Conservation (phyloP, 1,284 basidiomycete genomes). For the Ustilago crameri region DNA sequence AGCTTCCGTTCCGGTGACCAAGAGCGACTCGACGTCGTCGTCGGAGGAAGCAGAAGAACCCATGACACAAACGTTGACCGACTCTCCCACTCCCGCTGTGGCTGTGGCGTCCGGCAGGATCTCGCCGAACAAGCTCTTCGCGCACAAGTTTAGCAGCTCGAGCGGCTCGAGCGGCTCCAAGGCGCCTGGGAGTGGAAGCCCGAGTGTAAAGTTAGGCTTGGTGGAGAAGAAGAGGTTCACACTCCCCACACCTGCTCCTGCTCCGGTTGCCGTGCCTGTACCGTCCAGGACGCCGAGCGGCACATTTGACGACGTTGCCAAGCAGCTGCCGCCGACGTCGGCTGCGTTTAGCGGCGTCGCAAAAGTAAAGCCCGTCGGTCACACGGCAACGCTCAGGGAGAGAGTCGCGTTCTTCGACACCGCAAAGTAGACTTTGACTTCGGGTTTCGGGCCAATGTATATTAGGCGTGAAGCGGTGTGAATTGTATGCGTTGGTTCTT, state of each 20-base stretch:
- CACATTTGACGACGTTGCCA: constrained; percentile 11
- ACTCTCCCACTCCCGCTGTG: neutral
- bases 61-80: constrained; percentile 11
- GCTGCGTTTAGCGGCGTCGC: constrained; percentile 25
- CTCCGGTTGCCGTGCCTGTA: neutral
- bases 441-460: neutral
- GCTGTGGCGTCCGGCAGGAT: constrained; percentile 22
- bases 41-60: constrained; percentile 21
- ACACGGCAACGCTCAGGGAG: constrained; percentile 41
- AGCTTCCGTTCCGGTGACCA: constrained; percentile 12
- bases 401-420: constrained; percentile 58
- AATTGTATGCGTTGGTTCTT: too few species aligned
- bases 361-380: constrained; percentile 34
- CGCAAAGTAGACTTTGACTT: constrained; percentile 11
- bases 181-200: constrained; percentile 1
- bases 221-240: constrained; percentile 49
- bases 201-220: constrained; percentile 27
- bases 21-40: constrained; percentile 21
- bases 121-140: constrained; percentile 43
- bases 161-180: constrained; percentile 7
- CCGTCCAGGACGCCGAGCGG: constrained; percentile 16
- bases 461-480: neutral
- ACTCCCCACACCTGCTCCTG: constrained; percentile 11
- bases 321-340: constrained; percentile 3
- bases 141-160: constrained; percentile 32